Conservation (phyloP, 2,329 filamentous ascomycete genomes). For the Sclerotinia glacialis region DNA sequence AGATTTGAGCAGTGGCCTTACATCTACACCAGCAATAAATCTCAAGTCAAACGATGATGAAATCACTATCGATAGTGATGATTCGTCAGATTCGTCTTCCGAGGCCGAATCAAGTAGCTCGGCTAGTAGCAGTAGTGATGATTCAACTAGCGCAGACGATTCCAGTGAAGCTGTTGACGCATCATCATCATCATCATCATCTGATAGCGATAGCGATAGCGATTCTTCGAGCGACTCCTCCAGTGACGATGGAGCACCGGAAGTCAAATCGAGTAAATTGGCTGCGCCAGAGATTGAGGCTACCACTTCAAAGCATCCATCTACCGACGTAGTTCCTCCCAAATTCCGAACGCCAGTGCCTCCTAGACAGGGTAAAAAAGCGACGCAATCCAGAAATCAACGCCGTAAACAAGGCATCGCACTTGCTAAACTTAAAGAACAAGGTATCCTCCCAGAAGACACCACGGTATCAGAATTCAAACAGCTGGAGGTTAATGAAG, state of each 20-base stretch:
- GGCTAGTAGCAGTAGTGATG: conserved; percentile 20
- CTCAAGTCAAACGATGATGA: conserved; percentile 32
- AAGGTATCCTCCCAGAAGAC: conserved; percentile 50
- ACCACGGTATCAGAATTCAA: conserved; percentile 51
- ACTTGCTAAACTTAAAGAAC: conserved; percentile 51
- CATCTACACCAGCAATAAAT: conserved; percentile 35
- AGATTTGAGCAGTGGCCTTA: conserved; percentile 26
- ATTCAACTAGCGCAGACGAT: conserved; percentile 24
- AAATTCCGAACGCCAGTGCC: conserved; percentile 27
- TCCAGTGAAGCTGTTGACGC: conserved; percentile 25
- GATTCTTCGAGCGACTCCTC: conserved; percentile 37
- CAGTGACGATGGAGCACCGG: conserved; percentile 42
- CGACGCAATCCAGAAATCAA: conserved; percentile 55
- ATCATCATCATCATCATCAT: conserved; percentile 19
- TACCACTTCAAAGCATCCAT: background rate
- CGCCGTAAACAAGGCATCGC: conserved; percentile 50
- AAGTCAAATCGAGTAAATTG: conserved; percentile 42
- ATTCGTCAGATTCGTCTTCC: conserved; percentile 16
- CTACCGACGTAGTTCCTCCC: conserved; percentile 7
- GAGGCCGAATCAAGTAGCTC: conserved; percentile 25
- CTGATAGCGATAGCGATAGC: conserved; percentile 26
- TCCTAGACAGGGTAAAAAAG: conserved; percentile 49
- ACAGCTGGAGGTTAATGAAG: conserved; percentile 38
- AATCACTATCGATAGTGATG: conserved; percentile 22
- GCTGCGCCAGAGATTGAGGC: background rate